Percentiles rank a stretch among this genome's conserved stretches.
These are phyloP conservation scores for Yamadazyma pseudoaaseri DNA, from an alignment of 1,139 yeast genomes.

Conservation along the genomic window DNA sequence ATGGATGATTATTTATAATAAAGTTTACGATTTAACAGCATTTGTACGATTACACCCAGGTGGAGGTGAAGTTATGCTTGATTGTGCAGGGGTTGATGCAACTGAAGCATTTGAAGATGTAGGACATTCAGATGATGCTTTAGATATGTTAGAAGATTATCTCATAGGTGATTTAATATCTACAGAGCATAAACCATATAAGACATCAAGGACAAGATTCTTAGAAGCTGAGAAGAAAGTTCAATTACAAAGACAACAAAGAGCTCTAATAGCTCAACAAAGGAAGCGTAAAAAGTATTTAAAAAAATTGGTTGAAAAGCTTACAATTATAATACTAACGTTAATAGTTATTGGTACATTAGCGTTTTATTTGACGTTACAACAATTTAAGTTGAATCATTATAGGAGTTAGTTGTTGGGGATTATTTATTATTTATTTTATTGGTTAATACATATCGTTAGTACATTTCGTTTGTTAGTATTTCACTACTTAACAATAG, in stretches of 20 bases:
- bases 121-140: slow-evolving; percentile 47
- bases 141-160: slow-evolving; percentile 39
- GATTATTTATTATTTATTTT: no score
- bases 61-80: slow-evolving; percentile 64
- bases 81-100: slow-evolving; percentile 75
- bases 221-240: slow-evolving; percentile 14
- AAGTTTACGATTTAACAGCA: slow-evolving; percentile 57
- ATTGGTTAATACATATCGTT: no score
- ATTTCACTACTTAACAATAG: no score
- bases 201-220: slow-evolving; percentile 11
- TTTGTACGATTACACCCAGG: slow-evolving; percentile 62
- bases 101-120: slow-evolving; percentile 58
- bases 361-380: slow-evolving; percentile 26
- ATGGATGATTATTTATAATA: slow-evolving; percentile 67
- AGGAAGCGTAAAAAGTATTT: slow-evolving; percentile 11
- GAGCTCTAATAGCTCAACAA: slow-evolving; percentile 9
- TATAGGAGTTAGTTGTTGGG: slow-evolving; percentile 4
- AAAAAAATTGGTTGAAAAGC: slow-evolving; percentile 15
- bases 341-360: slow-evolving; percentile 26
- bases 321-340: slow-evolving; percentile 21
- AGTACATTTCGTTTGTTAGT: no score
- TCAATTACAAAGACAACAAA: slow-evolving; percentile 7
- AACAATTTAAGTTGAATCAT: slow-evolving; percentile 27
- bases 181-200: slow-evolving; percentile 17
- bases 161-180: slow-evolving; percentile 31